Evolutionary conservation across 2,329 filamentous ascomycete species (phyloP).

Genomic region (Penicillium verrucosum): DNA sequence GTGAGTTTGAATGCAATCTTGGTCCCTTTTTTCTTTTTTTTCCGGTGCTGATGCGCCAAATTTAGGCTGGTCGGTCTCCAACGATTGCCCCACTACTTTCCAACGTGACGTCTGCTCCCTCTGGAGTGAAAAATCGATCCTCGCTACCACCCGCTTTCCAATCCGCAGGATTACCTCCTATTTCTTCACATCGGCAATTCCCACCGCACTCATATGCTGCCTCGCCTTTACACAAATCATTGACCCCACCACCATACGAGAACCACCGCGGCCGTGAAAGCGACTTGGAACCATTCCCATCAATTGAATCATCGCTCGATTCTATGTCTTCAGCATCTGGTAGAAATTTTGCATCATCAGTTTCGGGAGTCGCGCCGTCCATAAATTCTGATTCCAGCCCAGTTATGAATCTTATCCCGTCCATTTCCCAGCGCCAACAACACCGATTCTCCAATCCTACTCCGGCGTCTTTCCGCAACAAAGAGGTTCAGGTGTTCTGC

Average conservation of each 20-base stretch:
- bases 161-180: slow-evolving; percentile 45
- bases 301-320: slow-evolving; percentile 76
- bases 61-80: slow-evolving; percentile 40
- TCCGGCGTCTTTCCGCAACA: slow-evolving; percentile 50
- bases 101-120: slow-evolving; percentile 39
- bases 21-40: slow-evolving; percentile 25
- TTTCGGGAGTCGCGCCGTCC: slow-evolving; percentile 65
- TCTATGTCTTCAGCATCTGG: slow-evolving; percentile 49
- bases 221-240: slow-evolving; percentile 82
- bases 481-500: slow-evolving; percentile 80
- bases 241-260: slow-evolving; percentile 75
- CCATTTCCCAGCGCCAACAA: slow-evolving; percentile 36
- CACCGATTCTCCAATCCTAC: slow-evolving; percentile 49
- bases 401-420: slow-evolving; percentile 40
- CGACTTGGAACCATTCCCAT: slow-evolving; percentile 76
- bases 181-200: slow-evolving; percentile 45
- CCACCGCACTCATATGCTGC: slow-evolving; percentile 65
- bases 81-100: slow-evolving; percentile 40
- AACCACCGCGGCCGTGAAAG: slow-evolving; percentile 50
- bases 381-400: slow-evolving; percentile 65
- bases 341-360: slow-evolving; percentile 68
- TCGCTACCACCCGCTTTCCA: slow-evolving; percentile 61
- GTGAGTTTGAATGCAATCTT: slow-evolving; percentile 54
- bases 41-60: slow-evolving; percentile 45
- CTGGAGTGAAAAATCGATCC: slow-evolving; percentile 50